Conservation (phyloP, 148 eudicot species). For the Linanthus parryae region DNA sequence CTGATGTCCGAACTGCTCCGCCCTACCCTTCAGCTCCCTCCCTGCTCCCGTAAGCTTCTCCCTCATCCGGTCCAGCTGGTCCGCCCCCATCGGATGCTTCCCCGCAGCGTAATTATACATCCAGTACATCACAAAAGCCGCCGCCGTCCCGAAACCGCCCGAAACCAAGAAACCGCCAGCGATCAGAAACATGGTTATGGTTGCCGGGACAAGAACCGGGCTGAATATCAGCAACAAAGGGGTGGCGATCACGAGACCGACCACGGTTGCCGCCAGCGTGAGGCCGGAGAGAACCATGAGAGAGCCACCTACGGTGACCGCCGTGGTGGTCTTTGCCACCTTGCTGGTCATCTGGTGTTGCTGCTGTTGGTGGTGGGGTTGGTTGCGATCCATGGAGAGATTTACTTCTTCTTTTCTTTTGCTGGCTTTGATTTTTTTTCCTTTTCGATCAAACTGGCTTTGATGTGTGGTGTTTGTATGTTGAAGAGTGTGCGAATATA, state of each 20-base stretch:
- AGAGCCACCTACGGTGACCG: slow-evolving; percentile 31
- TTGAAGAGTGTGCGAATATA: no score
- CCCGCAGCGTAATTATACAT: slow-evolving; percentile 62
- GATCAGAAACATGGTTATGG: slow-evolving; percentile 27
- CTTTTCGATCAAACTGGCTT: no score
- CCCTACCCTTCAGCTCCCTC: slow-evolving; percentile 51
- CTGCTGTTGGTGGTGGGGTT: no score
- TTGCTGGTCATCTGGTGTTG: no score
- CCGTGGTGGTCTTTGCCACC: slow-evolving; percentile 39
- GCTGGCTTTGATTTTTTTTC: no score
- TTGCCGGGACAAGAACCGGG: slow-evolving; percentile 62
- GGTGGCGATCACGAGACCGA: slow-evolving; percentile 37
- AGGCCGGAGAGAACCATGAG: slow-evolving; percentile 30
- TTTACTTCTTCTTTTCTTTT: no score
- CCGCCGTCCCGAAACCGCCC: slow-evolving; percentile 60
- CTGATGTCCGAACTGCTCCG: slow-evolving; percentile 29
- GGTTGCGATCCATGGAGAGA: no score
- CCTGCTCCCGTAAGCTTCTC: slow-evolving; percentile 42
- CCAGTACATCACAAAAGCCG: slow-evolving; percentile 52
- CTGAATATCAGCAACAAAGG: slow-evolving; percentile 54
- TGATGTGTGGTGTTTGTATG: no score
- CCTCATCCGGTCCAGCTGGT: slow-evolving; percentile 39
- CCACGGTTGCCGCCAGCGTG: slow-evolving; percentile 37
- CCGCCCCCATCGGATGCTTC: slow-evolving; percentile 42
- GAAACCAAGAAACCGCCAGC: slow-evolving; percentile 44